Evolutionary conservation across 257 asterid genomes (phyloP).

Genomic region (Leonotis leonurus): DNA sequence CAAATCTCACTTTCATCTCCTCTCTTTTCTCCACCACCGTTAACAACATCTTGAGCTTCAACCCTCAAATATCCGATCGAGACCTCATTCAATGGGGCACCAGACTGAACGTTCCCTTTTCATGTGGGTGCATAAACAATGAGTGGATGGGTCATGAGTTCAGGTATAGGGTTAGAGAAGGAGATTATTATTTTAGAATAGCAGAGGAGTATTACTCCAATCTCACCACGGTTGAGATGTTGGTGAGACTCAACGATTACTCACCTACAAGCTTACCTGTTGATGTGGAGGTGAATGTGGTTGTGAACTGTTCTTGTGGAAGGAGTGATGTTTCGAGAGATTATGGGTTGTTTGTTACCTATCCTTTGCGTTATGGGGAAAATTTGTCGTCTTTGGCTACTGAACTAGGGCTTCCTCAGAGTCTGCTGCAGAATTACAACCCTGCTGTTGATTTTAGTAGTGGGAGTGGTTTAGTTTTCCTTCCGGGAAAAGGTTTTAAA

Average conservation of each 20-base stretch:
- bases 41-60: constrained; percentile 28
- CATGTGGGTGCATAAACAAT: constrained; percentile 38
- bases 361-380: constrained; percentile 52
- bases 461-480: constrained; percentile 54
- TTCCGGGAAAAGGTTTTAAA: constrained; percentile 60
- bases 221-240: constrained; percentile 51
- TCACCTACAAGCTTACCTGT: constrained; percentile 21
- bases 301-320: constrained; percentile 64
- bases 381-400: constrained; percentile 25
- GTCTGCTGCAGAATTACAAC: constrained; percentile 46
- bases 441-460: constrained; percentile 48
- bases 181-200: constrained; percentile 25
- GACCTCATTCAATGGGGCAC: constrained; percentile 20
- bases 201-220: constrained; percentile 33
- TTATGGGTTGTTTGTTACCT: constrained; percentile 55
- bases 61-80: constrained; percentile 45
- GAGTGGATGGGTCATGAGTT: constrained; percentile 54
- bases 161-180: constrained; percentile 24
- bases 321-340: constrained; percentile 38
- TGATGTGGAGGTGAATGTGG: constrained; percentile 29
- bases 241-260: constrained; percentile 44
- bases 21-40: constrained; percentile 33
- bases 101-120: constrained; percentile 50
- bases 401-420: constrained; percentile 29
- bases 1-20: constrained; percentile 47